These are phyloP conservation scores for Nakaseomyces uthaithaninus DNA, from an alignment of 1,139 yeast genomes.

Conservation along the genomic window DNA sequence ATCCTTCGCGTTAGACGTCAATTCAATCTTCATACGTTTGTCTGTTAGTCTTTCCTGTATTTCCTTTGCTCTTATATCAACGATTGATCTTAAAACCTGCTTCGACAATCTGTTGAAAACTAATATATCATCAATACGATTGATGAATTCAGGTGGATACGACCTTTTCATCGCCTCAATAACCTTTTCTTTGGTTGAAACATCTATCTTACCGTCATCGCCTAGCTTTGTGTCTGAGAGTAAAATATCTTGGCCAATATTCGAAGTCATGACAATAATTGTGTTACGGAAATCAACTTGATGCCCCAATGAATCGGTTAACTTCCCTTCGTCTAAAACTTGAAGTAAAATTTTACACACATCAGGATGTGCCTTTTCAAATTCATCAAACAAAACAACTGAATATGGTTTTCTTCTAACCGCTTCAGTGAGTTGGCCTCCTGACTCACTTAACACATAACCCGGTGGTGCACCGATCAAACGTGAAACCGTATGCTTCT, in stretches of 20 bases:
- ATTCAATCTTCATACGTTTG: slow-evolving; percentile 59
- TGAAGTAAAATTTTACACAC: slow-evolving; percentile 80
- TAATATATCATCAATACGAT: slow-evolving; percentile 83
- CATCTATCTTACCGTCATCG: slow-evolving; percentile 42
- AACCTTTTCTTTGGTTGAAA: slow-evolving; percentile 47
- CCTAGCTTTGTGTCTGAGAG: slow-evolving; percentile 51
- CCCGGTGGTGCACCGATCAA: slow-evolving; percentile 98
- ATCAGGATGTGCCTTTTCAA: slow-evolving; percentile 95
- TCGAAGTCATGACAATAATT: slow-evolving; percentile 93
- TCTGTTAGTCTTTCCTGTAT: slow-evolving; percentile 71
- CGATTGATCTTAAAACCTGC: slow-evolving; percentile 62
- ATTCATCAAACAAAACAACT: slow-evolving; percentile 87
- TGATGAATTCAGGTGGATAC: slow-evolving; percentile 92
- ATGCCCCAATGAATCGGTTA: slow-evolving; percentile 92
- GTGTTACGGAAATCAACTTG: slow-evolving; percentile 91
- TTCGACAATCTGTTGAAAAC: slow-evolving; percentile 85
- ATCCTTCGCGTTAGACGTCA: slow-evolving; percentile 56
- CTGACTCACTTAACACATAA: slow-evolving; percentile 85
- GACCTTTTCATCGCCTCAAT: slow-evolving; percentile 56
- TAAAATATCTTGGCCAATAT: slow-evolving; percentile 87
- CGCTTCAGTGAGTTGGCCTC: slow-evolving; percentile 94
- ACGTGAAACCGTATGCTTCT: slow-evolving; percentile 80
- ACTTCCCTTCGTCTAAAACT: slow-evolving; percentile 87
- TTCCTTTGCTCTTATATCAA: slow-evolving; percentile 74
- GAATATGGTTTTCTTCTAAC: slow-evolving; percentile 92